These are phyloP conservation scores for Moricandia arvensis DNA, from an alignment of 345 rosid species.

Conservation along the genomic window DNA sequence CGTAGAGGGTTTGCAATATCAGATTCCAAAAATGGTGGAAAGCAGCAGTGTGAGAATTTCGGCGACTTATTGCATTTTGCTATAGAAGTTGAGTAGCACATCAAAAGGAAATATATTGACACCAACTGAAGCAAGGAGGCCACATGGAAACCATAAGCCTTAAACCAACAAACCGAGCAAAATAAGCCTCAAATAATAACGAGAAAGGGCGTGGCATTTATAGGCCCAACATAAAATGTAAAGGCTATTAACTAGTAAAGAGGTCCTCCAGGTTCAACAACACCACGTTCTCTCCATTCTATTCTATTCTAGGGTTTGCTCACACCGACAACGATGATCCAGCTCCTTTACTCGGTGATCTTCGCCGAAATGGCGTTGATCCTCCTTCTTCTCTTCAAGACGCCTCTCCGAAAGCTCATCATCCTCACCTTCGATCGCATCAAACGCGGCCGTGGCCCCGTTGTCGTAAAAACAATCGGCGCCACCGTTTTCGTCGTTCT, in stretches of 20 bases:
- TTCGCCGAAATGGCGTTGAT: slow-evolving; percentile 62
- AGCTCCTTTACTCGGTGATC: slow-evolving; percentile 64
- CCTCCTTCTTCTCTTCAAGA: slow-evolving; percentile 64
- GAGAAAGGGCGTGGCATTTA: background rate
- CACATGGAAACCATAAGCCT: too few species aligned
- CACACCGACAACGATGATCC: slow-evolving; percentile 47
- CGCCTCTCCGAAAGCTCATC: slow-evolving; percentile 73
- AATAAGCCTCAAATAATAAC: background rate
- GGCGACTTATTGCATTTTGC: too few species aligned
- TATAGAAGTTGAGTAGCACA: too few species aligned
- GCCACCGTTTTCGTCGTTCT: slow-evolving; percentile 60
- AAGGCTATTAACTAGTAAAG: too few species aligned
- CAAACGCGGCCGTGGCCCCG: slow-evolving; percentile 85
- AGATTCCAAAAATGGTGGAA: too few species aligned
- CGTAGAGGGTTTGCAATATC: too few species aligned
- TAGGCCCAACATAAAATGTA: background rate
- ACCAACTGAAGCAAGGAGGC: too few species aligned
- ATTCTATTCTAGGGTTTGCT: slow-evolving; percentile 35
- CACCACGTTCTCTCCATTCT: too few species aligned
- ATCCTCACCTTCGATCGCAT: slow-evolving; percentile 61
- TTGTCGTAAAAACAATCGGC: slow-evolving; percentile 64
- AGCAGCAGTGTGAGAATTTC: too few species aligned
- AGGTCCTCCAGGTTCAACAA: too few species aligned
- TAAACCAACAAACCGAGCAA: background rate
- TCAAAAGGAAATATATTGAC: too few species aligned